phyloP scores from a whole-genome alignment of 306 rosid genomes.

The Prunus kanzakura region DNA sequence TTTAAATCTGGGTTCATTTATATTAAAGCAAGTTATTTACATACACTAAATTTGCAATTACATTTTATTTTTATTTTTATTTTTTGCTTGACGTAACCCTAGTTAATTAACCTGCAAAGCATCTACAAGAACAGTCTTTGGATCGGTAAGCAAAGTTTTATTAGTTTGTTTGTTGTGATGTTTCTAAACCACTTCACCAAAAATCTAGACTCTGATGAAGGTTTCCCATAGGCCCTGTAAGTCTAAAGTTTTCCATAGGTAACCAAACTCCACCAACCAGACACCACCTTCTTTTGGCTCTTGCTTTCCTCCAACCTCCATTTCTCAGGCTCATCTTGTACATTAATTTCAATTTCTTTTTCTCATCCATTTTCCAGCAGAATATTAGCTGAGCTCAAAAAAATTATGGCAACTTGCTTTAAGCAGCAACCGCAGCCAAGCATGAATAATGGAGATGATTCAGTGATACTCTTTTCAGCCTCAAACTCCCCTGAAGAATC shows the following conservation, averaged over 20 bases:
- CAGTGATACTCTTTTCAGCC: constrained; percentile 51
- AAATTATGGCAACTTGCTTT: constrained; percentile 41
- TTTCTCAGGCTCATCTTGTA: background rate
- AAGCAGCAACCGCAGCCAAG: constrained; percentile 30
- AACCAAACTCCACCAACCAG: constrained; percentile 15
- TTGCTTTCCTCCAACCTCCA: constrained; percentile 41
- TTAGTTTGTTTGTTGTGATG: background rate
- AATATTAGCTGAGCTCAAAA: constrained; percentile 8
- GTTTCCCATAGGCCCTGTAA: background rate
- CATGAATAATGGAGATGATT: constrained; percentile 39
- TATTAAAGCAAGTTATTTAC: too few species aligned
- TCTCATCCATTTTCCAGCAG: constrained; percentile 15
- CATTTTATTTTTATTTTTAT: fast-evolving
- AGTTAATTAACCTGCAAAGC: too few species aligned
- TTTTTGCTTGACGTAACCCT: too few species aligned
- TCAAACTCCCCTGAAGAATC: constrained; percentile 66
- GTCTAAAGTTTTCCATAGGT: background rate
- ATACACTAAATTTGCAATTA: too few species aligned
- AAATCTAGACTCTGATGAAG: background rate
- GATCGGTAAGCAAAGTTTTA: too few species aligned
- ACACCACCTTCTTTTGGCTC: constrained; percentile 6
- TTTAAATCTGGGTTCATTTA: too few species aligned
- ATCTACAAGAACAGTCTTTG: too few species aligned
- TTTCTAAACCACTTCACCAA: background rate
- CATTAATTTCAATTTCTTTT: background rate